Evolutionary conservation across 2,329 filamentous ascomycete genomes (phyloP).

Genomic region (Pseudofabraea citricarpa): DNA sequence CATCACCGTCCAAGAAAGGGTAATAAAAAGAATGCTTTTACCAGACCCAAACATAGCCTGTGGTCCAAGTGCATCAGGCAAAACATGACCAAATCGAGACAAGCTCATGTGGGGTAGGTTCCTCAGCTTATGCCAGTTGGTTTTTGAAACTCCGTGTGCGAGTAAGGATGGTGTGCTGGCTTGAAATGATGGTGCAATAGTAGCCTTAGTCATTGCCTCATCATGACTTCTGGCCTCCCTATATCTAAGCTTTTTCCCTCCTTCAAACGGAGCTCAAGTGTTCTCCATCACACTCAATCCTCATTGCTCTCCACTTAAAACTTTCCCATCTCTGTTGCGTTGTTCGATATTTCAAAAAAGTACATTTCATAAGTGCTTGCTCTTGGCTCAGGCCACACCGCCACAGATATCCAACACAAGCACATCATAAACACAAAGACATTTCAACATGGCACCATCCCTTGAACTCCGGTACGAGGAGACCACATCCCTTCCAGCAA

Average conservation of each 20-base stretch:
- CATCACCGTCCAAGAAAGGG: no score
- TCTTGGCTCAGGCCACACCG: background rate
- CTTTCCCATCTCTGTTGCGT: no score
- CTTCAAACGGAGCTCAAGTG: background rate
- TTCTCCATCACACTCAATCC: background rate
- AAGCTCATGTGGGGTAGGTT: background rate
- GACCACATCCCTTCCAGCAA: background rate
- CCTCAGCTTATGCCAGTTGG: background rate
- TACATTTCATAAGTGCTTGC: no score
- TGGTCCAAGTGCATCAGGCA: background rate
- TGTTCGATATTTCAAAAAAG: no score
- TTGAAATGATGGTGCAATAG: background rate
- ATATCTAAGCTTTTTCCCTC: background rate
- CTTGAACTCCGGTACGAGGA: background rate
- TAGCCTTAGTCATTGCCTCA: background rate
- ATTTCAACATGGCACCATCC: constrained; percentile 1
- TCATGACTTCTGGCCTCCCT: background rate
- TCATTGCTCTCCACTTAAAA: no score
- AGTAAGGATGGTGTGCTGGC: background rate
- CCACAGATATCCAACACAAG: background rate
- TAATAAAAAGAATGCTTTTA: no score
- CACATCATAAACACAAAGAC: background rate
- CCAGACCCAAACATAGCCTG: no score
- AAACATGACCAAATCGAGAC: background rate
- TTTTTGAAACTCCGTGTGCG: background rate